Base-by-base conservation (phyloP, 2,329 filamentous ascomycete genomes). In the Ploettnerulaceae sp. region DNA sequence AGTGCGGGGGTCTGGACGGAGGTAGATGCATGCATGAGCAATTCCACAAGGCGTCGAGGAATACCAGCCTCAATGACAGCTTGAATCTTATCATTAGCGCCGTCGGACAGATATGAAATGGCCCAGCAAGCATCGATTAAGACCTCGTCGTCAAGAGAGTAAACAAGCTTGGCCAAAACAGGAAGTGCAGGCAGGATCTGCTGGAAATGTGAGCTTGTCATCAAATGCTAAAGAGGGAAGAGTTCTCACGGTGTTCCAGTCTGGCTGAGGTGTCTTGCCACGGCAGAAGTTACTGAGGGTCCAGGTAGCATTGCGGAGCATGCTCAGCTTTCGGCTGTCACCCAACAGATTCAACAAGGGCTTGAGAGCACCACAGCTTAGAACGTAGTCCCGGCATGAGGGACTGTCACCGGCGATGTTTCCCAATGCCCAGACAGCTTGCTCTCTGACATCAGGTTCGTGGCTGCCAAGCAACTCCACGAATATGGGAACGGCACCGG, bases 321-420 rank as follows among this genome's bases (percentile, higher is more conserved):
- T 98, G 78, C 90, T 97, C 48, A 98, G 76, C 77, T 98, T 98
- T 64, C 93, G 89, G 74, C 93, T 96, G 69, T 98, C 93, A 45
- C 91, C 91, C 47, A 98, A 82, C 34, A 98, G 79, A 63, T 81
- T 81, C 47, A 98, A 80, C 47, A 98, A 78, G 42, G 93, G 93
- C 68, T 89, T 89, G 42, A 98, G 80, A 53, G 93, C 93, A 62
- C 90, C 90, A 57, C 87, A 89, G 67, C 84, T 83, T 48, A 98
- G 79, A 51, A 98, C 93, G 66, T 95, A 98, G 70, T 98, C 93
- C 63, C 93, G 84, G 80, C 93, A 98, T 64, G 89, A 83, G 55
- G 93, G 93, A 75, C 91, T 97, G 69, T 98, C 93, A 71, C 93
- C 93, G 56, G 93, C 93, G 71, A 98, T 98, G 73, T 98, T 98